These are phyloP conservation scores for Beauveria varroae DNA, from an alignment of 2,329 filamentous ascomycete species.

Conservation along the genomic window DNA sequence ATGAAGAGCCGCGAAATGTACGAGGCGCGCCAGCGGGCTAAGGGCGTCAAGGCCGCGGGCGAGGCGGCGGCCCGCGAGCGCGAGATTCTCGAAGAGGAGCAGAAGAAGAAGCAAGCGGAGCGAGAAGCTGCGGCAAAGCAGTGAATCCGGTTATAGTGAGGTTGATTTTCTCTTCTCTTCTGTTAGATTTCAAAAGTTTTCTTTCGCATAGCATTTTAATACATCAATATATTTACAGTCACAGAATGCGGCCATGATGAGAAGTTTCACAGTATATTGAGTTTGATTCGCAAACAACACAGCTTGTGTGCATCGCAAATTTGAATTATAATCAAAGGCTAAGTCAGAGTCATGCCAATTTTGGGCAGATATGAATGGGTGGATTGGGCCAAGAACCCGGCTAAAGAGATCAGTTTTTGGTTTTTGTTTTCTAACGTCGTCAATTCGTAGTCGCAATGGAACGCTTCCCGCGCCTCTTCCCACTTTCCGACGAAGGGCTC, in stretches of 20 bases:
- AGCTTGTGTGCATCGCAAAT: neutral
- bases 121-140: constrained; percentile 14
- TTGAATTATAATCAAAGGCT: neutral
- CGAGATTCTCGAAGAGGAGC: constrained; percentile 55
- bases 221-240: neutral
- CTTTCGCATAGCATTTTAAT: neutral
- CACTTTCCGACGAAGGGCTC: neutral
- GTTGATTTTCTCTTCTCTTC: neutral
- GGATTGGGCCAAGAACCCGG: constrained; percentile 4
- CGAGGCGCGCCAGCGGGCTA: constrained; percentile 83
- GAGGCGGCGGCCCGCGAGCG: constrained; percentile 60
- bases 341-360: neutral
- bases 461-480: neutral
- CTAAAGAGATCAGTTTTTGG: neutral
- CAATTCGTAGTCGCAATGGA: neutral
- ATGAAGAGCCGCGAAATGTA: constrained; percentile 80
- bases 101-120: constrained; percentile 40
- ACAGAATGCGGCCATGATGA: neutral
- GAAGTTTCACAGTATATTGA: neutral
- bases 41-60: constrained; percentile 75
- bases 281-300: neutral
- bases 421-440: neutral
- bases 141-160: neutral
- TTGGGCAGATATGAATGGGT: neutral
- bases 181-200: neutral